Evolutionary conservation across 1,284 basidiomycete genomes (phyloP), one percentile per base, ranked within the genome.

Genomic region (Leucoagaricus sp.): DNA sequence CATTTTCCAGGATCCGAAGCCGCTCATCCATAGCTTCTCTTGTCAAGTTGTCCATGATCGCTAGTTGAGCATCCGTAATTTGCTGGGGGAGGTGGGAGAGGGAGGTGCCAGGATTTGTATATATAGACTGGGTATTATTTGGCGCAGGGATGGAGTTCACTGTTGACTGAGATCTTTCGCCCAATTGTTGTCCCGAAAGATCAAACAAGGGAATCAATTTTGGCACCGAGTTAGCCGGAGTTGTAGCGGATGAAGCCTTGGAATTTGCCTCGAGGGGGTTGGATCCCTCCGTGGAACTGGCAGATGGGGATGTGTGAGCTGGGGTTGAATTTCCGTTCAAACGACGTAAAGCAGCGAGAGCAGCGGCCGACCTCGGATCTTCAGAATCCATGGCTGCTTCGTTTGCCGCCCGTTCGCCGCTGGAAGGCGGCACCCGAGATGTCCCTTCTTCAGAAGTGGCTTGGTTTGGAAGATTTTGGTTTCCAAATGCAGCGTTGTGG

Each of bases 21-120:
- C 93, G 81, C 69, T 94, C 91, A 61, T 94, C 90, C 47, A 96
- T 89, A 3, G 88, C 88, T 63, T 90, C 87, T 47, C 91, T 76
- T 19, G 89, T 90, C 28, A 88, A 67, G 33, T 66, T 72, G 61
- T 92, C 89, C 67, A 90, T 72, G 33, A 77, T 68, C 21, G 71
- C 72, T 29, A 90, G 75, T 64, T 87, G 88, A 54, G 80, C 80
- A 42, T 84, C 84, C 34, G 80, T 85, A 61, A 85, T 66, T 52
- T 69, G 75, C 41, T 76, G 75, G 49, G 79, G 86, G 52, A 81
- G 73, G 61, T 69, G 73, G 28, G 64, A 38, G 9, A 51, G 6
- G 1, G 33, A 33, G 9, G n/a, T 3, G 4, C 3, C 25, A 49
- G 21, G 10, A 15, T 13, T 5, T 10, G 42, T 13, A 13, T 23